These are phyloP conservation scores for Rubia tinctorum DNA, from an alignment of 305 asterid genomes.

Conservation along the genomic window DNA sequence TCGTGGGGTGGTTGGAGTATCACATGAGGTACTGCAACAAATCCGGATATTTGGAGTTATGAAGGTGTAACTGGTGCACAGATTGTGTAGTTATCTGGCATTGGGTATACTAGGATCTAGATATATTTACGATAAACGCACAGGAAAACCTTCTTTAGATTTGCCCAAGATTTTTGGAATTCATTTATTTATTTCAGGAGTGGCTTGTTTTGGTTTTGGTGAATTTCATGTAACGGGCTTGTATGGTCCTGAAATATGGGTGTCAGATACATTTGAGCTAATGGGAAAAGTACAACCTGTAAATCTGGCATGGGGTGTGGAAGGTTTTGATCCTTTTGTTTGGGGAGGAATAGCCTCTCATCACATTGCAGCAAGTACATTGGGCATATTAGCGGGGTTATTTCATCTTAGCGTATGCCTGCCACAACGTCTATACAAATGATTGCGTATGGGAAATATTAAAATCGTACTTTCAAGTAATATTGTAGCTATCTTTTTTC, in stretches of 20 bases:
- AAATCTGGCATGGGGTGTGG: neutral
- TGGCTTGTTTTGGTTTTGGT: neutral
- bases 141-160: too few species aligned
- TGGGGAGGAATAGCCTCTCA: neutral
- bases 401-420: neutral
- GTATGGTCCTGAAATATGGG: neutral
- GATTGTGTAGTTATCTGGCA: too few species aligned
- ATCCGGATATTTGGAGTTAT: neutral
- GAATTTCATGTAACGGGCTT: neutral
- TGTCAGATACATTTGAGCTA: neutral
- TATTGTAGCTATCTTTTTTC: slow-evolving; percentile 5
- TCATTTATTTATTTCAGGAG: neutral
- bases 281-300: neutral
- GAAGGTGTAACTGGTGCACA: neutral
- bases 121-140: too few species aligned
- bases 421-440: neutral
- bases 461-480: neutral
- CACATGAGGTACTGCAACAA: neutral
- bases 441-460: neutral
- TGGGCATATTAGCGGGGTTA: neutral
- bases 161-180: too few species aligned
- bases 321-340: neutral
- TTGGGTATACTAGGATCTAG: too few species aligned
- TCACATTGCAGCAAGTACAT: neutral
- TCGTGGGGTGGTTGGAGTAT: neutral